Evolutionary conservation across 352 stramenopile species (phyloP), one percentile per base, ranked within the genome.

Genomic region (Nothophytophthora sp.): DNA sequence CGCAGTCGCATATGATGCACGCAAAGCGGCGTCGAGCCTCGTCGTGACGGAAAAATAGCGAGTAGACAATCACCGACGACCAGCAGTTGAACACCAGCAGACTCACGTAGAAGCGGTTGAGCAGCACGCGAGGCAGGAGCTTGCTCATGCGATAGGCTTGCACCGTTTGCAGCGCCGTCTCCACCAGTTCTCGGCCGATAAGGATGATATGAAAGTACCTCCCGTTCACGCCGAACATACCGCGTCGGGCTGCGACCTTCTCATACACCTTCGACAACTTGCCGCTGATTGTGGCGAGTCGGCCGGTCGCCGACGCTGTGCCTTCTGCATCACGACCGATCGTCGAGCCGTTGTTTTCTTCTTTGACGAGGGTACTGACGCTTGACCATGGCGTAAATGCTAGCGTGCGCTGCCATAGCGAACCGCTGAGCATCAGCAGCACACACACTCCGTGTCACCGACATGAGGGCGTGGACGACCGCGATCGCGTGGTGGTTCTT

Each of bases 71-170:
- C 2, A 53, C 12, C 0, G 53, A 57, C 5, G 49, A 54, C 57
- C 47, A 71, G 18, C 57, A 71, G 27, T 71, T 71, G 0, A 34
- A 0, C 15, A 55, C 46, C 1, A 78, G 20, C 12, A 78, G 28
- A 1, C 43, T 16, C 1, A 72, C 68, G 32, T 69, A 70, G 15
- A 75, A 58, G 2, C 55, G 49, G 30, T 78, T 71, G 12, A 78
- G 45, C 24, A 60, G 38, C 2, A 47, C 45, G 5, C 52, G 35
- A 15, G 62, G 45, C 5, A 71, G 51, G 20, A 61, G 34, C 6
- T 34, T 22, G 39, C 62, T 71, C 62, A 71, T 71, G 0, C 48
- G 47, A 34, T 68, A 67, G 2, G 57, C 57, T 43, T 71, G 62
- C 2, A 65, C 12, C 9, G 52, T 54, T n/a, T 72, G 63, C 22